phyloP scores from a whole-genome alignment of 192 early-diverging fungal species.

The Gamsiella multidivaricata region DNA sequence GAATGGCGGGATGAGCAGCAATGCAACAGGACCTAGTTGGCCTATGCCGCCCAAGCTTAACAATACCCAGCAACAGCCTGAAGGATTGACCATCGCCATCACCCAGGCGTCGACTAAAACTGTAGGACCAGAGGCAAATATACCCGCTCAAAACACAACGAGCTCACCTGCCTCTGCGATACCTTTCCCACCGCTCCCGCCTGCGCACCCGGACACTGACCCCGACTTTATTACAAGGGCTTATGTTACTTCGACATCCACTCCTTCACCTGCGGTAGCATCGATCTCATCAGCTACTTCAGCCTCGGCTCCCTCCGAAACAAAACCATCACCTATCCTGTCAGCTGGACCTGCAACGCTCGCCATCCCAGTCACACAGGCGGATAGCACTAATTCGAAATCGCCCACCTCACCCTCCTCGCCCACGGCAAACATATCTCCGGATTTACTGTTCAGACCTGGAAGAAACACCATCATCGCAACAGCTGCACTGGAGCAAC shows the following conservation, averaged over 20 bases:
- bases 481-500: constrained; percentile 2
- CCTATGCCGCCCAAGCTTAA: constrained; percentile 11
- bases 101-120: too few species aligned
- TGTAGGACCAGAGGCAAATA: too few species aligned
- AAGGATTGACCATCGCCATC: too few species aligned
- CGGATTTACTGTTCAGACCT: constrained; percentile 15
- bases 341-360: background rate
- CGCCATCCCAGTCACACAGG: too few species aligned
- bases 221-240: background rate
- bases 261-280: background rate
- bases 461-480: constrained; percentile 13
- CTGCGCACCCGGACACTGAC: background rate
- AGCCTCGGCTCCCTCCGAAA: background rate
- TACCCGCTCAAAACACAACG: background rate
- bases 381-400: background rate
- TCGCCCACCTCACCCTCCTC: background rate
- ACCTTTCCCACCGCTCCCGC: background rate
- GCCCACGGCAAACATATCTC: background rate
- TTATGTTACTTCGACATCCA: background rate
- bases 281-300: background rate
- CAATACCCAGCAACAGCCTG: too few species aligned
- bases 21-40: background rate
- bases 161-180: background rate
- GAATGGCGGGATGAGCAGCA: too few species aligned
- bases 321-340: background rate